Conservation (phyloP, 495 filamentous ascomycete species). For the Glonium stellatum region DNA sequence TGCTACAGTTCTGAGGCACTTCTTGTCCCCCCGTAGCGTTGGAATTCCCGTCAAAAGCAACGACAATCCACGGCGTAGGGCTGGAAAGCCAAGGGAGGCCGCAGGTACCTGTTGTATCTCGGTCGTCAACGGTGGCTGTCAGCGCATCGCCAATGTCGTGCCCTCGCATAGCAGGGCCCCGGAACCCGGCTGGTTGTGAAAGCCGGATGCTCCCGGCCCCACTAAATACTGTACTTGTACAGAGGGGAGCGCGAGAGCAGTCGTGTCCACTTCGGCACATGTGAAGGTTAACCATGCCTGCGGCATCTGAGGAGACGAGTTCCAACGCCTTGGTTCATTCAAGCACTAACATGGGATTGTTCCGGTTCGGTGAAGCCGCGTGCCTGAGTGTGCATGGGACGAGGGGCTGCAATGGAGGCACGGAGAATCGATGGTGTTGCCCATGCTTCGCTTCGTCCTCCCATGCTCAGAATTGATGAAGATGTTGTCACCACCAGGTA, state of each 20-base stretch:
- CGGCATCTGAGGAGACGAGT: conserved; percentile 1
- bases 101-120: too few relatives aligned
- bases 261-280: conserved; percentile 2
- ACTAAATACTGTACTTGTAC: neutral
- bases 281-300: neutral
- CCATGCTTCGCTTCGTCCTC: conserved; percentile 8
- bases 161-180: too few relatives aligned
- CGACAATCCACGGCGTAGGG: too few relatives aligned
- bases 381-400: conserved; percentile 18
- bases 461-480: conserved; percentile 1
- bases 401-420: neutral
- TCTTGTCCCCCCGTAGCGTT: too few relatives aligned
- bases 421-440: neutral
- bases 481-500: neutral
- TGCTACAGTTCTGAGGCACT: too few relatives aligned
- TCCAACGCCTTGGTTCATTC: conserved; percentile 20
- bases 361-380: conserved; percentile 24
- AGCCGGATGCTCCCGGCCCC: neutral
- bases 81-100: too few relatives aligned
- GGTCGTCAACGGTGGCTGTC: too few relatives aligned
- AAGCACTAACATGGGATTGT: conserved; percentile 15
- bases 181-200: too few relatives aligned
- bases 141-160: too few relatives aligned
- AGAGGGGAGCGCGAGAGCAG: neutral
- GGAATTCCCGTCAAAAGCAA: too few relatives aligned